These are phyloP conservation scores for Rhizophagus clarus DNA, from an alignment of 192 early-diverging fungal species.

Conservation along the genomic window DNA sequence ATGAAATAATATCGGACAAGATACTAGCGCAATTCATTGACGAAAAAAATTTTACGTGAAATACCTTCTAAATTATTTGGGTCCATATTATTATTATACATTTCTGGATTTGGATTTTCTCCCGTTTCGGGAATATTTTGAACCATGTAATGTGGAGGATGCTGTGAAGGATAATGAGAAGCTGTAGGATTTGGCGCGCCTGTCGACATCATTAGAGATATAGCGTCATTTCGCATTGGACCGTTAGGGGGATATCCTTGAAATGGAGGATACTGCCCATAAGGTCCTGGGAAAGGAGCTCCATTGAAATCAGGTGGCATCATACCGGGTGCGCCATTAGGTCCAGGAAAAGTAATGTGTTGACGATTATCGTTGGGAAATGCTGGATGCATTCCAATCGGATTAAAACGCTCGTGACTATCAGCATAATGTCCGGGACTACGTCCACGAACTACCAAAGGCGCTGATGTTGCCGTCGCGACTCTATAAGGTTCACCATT, in stretches of 20 bases:
- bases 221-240: slow-evolving; percentile 18
- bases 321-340: slow-evolving; percentile 29
- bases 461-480: slow-evolving; percentile 73
- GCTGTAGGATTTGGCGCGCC: background rate
- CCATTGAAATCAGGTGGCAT: slow-evolving; percentile 35
- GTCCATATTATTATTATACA: slow-evolving; percentile 37
- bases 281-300: slow-evolving; percentile 28
- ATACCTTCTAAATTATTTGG: background rate
- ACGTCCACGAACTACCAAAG: slow-evolving; percentile 90
- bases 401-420: slow-evolving; percentile 45
- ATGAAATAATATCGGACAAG: background rate
- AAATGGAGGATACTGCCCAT: slow-evolving; percentile 28
- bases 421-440: slow-evolving; percentile 94
- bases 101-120: slow-evolving; percentile 41
- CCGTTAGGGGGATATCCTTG: background rate
- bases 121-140: slow-evolving; percentile 41
- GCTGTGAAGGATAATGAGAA: background rate
- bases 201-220: slow-evolving; percentile 18
- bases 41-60: background rate
- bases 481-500: slow-evolving; percentile 59
- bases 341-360: slow-evolving; percentile 2
- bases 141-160: slow-evolving; percentile 42
- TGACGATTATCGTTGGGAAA: slow-evolving; percentile 22
- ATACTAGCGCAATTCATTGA: background rate
- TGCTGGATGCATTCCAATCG: slow-evolving; percentile 28